Conservation (phyloP, 2,329 filamentous ascomycete species). For the Lomentospora prolificans region DNA sequence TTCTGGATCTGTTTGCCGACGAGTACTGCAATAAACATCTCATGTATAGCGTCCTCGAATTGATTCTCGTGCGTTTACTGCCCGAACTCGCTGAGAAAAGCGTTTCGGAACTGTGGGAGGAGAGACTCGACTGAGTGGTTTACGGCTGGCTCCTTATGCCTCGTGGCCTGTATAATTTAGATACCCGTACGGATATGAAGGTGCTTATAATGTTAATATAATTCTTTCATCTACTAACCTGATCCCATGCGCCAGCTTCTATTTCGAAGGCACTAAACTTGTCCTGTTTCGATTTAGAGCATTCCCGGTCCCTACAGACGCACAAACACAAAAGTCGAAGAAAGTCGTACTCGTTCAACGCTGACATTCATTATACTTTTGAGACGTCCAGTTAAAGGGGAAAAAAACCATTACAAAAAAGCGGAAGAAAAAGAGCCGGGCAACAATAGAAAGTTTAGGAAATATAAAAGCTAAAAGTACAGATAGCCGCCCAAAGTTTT, state of each 20-base stretch:
- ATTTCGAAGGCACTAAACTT: too few species aligned
- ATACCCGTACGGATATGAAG: not conserved
- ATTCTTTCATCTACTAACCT: not conserved
- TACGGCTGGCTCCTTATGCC: not conserved
- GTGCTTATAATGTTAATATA: not conserved
- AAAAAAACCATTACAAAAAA: not conserved
- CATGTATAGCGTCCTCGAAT: constrained; percentile 71
- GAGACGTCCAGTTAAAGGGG: not conserved
- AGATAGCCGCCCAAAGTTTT: constrained; percentile 10
- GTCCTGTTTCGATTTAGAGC: too few species aligned
- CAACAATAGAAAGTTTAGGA: not conserved
- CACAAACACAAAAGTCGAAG: too few species aligned
- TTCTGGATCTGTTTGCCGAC: constrained; percentile 69
- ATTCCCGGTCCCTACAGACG: too few species aligned
- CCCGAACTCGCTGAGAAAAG: constrained; percentile 72
- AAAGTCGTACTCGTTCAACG: not conserved
- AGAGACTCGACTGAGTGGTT: constrained; percentile 41
- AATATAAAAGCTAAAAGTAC: constrained; percentile 8
- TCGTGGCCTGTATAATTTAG: not conserved
- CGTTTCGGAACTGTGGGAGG: constrained; percentile 62
- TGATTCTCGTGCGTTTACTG: constrained; percentile 70
- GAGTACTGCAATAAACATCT: constrained; percentile 89
- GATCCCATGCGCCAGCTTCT: too few species aligned
- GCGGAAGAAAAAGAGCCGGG: not conserved
- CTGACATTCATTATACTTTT: not conserved